Evolutionary conservation across 192 early-diverging fungal genomes (phyloP).

Genomic region (Geranomyces variabilis): DNA sequence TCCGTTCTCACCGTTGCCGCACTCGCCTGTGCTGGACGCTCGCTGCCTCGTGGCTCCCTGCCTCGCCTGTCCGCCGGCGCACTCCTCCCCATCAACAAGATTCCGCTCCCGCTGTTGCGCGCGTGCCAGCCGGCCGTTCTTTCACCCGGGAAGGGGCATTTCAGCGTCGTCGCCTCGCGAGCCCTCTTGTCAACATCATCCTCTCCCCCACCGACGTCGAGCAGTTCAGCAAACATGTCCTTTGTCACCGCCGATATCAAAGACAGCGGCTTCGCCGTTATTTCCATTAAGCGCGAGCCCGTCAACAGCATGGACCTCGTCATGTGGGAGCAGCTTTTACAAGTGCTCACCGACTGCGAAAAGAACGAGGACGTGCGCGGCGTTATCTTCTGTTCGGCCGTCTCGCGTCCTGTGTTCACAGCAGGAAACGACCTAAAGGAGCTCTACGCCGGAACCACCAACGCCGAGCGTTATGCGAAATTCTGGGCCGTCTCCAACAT

Average conservation of each 20-base stretch:
- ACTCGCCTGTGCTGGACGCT: too few species aligned
- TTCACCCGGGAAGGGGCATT: too few species aligned
- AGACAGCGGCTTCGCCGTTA: slow-evolving; percentile 20
- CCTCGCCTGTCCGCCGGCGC: too few species aligned
- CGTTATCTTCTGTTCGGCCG: slow-evolving; percentile 47
- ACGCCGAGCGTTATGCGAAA: slow-evolving; percentile 40
- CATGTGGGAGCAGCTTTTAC: slow-evolving; percentile 44
- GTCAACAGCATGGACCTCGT: slow-evolving; percentile 43
- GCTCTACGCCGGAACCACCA: slow-evolving; percentile 45
- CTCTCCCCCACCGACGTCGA: background rate
- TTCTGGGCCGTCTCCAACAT: slow-evolving; percentile 50
- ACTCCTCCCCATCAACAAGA: too few species aligned
- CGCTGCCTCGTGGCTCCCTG: too few species aligned
- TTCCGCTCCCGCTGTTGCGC: too few species aligned
- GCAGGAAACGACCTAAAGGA: slow-evolving; percentile 55
- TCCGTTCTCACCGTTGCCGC: too few species aligned
- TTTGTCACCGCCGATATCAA: slow-evolving; percentile 5
- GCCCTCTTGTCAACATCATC: background rate
- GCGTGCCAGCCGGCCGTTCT: too few species aligned
- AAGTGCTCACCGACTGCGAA: slow-evolving; percentile 37
- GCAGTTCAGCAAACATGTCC: background rate
- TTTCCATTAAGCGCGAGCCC: slow-evolving; percentile 44
- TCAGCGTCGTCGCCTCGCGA: too few species aligned
- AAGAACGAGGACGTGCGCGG: slow-evolving; percentile 37
- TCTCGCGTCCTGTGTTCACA: slow-evolving; percentile 48